Evolutionary conservation across 352 stramenopile genomes (phyloP), one percentile per base, ranked within the genome.

Genomic region (Globisporangium recalcitrans): DNA sequence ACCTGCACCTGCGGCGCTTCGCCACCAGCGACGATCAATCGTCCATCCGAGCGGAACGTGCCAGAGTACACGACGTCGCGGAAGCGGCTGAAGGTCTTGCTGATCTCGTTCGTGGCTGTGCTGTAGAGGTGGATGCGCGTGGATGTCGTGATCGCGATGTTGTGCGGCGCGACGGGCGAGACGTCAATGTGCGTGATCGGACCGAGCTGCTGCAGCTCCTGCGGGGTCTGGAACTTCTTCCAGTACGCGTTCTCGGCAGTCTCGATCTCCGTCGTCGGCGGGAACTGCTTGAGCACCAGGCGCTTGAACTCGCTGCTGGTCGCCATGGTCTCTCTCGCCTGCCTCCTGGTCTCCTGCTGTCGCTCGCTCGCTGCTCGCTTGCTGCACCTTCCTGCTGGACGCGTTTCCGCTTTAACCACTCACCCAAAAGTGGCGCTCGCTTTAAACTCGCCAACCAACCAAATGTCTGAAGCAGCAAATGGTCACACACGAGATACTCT

Each of bases 41-140:
- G 91, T 40, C 90, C 90, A 58, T 97, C 90, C 22, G 79, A 85
- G 11, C 90, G 83, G 69, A 95, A 97, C 31, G 76, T 88, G 40
- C 83, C 86, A 27, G 82, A 91, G 69, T 95, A 95, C 38, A 93
- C 86, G 48, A 93, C 75, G 60, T 95, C 84, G 24, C 86, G 82
- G 74, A 96, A 96, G 61, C 87, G 85, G 32, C 82, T 93, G 64
- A 93, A 93, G n/a, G 80, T 93, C 77, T 93, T 94, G 66, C 81
- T 79, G 68, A 94, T 87, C 64, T 91, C 77, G 55, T 91, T 92
- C 34, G 78, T 90, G 22, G 63, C 78, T 34, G 81, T 92, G 73
- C 77, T 93, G 73, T 93, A 94, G 24, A 96, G 66, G 60, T 93
- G 83, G 60, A 96, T 91, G 55, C 87, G 85, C 36, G 87, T 94